Evolutionary conservation across 331 rosid genomes (phyloP).

Genomic region (Acacia concinna): DNA sequence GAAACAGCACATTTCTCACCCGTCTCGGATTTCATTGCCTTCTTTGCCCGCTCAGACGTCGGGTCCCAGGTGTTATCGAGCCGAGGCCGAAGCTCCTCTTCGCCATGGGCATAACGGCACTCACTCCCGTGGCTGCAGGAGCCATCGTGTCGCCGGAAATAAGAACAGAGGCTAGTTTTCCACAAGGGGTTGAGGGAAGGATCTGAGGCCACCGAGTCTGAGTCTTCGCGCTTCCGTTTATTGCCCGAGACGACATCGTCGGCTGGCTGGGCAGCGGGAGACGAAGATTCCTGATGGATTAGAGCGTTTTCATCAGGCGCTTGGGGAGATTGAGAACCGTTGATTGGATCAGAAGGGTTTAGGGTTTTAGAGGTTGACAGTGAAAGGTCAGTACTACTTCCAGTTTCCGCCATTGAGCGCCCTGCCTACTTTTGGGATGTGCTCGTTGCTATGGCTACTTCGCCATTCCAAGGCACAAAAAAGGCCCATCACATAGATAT

Average conservation of each 20-base stretch:
- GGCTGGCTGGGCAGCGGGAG: background rate
- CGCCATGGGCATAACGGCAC: conserved; percentile 88
- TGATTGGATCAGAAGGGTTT: conserved; percentile 37
- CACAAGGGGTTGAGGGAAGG: conserved; percentile 57
- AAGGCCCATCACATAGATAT: background rate
- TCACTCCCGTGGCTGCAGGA: conserved; percentile 73
- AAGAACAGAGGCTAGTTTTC: conserved; percentile 94
- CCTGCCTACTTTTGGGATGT: too few relatives aligned
- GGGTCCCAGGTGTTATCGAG: conserved; percentile 97
- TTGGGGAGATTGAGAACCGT: conserved; percentile 37
- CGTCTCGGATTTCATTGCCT: conserved; percentile 45
- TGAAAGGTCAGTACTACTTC: conserved; percentile 32
- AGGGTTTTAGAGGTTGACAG: conserved; percentile 40
- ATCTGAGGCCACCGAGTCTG: conserved; percentile 10
- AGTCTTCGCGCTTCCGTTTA: conserved; percentile 69
- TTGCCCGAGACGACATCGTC: conserved; percentile 41
- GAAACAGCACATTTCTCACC: conserved; percentile 23
- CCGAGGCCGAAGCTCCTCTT: conserved; percentile 79
- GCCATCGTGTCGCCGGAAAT: conserved; percentile 59
- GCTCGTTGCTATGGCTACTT: background rate
- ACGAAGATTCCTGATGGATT: conserved; percentile 21
- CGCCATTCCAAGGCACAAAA: background rate
- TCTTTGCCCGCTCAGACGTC: conserved; percentile 81
- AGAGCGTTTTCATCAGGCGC: conserved; percentile 8
- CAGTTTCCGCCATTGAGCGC: conserved; percentile 55